Percentiles rank a stretch among this genome's conserved stretches.
Conservation (phyloP, 805 yeast genomes). For the Ogataea salicorniae region DNA sequence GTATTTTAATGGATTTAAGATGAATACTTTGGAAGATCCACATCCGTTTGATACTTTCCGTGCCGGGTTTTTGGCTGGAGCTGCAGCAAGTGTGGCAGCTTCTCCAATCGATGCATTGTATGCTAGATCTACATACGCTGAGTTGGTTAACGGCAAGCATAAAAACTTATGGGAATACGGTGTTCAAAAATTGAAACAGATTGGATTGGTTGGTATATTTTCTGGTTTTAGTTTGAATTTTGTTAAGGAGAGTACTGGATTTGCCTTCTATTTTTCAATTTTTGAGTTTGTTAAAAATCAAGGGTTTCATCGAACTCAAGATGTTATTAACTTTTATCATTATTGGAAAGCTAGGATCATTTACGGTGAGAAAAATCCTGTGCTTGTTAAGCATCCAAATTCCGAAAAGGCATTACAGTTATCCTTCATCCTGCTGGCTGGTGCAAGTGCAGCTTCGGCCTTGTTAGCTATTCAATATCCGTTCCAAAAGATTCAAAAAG, state of each 20-base stretch:
- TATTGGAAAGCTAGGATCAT: conserved; percentile 31
- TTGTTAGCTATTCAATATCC: conserved; percentile 82
- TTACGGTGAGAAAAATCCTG: conserved; percentile 11
- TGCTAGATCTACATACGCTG: conserved; percentile 73
- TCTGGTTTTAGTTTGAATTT: conserved; percentile 83
- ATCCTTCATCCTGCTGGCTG: conserved; percentile 71
- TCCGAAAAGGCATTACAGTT: conserved; percentile 51
- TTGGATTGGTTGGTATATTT: conserved; percentile 81
- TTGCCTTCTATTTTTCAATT: conserved; percentile 76
- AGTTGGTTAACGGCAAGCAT: conserved; percentile 61
- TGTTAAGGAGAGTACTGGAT: conserved; percentile 74
- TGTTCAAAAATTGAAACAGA: conserved; percentile 55
- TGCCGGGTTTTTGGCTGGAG: conserved; percentile 85
- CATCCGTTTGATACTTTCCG: conserved; percentile 54
- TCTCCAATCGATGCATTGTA: conserved; percentile 92
- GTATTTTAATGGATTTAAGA: conserved; percentile 25
- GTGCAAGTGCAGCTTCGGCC: conserved; percentile 79
- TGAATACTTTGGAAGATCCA: conserved; percentile 24
- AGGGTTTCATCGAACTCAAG: conserved; percentile 45
- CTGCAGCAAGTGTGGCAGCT: conserved; percentile 82
- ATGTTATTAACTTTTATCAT: conserved; percentile 37
- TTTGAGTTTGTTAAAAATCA: conserved; percentile 77
- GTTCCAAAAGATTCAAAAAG: conserved; percentile 67
- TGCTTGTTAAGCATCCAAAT: conserved; percentile 16
- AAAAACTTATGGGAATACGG: conserved; percentile 78